Evolutionary conservation across 2,329 filamentous ascomycete species (phyloP).

Genomic region (Cytospora leucostoma): DNA sequence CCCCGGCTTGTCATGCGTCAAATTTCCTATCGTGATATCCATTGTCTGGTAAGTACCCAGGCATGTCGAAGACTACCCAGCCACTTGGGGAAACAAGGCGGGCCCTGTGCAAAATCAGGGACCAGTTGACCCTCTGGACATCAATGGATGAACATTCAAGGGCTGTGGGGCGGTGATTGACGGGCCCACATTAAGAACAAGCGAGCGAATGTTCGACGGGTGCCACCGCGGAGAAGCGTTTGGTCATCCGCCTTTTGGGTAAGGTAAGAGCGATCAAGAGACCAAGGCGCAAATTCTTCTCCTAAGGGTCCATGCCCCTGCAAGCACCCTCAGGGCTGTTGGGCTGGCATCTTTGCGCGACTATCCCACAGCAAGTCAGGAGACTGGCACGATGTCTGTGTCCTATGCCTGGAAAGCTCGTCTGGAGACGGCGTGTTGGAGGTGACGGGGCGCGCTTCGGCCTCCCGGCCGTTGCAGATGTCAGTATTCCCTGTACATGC

Average conservation of each 20-base stretch:
- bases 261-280: slow-evolving; percentile 26
- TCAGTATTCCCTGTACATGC: slow-evolving; percentile 4
- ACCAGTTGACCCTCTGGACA: too few relatives aligned
- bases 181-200: slow-evolving; percentile 45
- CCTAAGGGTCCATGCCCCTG: slow-evolving; percentile 9
- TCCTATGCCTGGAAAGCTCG: background rate
- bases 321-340: slow-evolving; percentile 5
- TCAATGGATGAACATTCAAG: slow-evolving; percentile 22
- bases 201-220: slow-evolving; percentile 41
- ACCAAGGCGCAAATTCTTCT: slow-evolving; percentile 6
- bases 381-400: slow-evolving; percentile 18
- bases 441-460: slow-evolving; percentile 13
- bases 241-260: slow-evolving; percentile 24
- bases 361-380: slow-evolving; percentile 15
- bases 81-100: slow-evolving; percentile 28
- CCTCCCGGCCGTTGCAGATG: slow-evolving; percentile 18
- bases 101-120: slow-evolving; percentile 32
- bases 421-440: slow-evolving; percentile 9
- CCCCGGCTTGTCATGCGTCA: slow-evolving; percentile 46
- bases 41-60: slow-evolving; percentile 6
- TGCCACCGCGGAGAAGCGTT: slow-evolving; percentile 33
- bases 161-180: slow-evolving; percentile 15
- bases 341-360: slow-evolving; percentile 25
- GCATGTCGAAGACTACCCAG: background rate
- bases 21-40: slow-evolving; percentile 22